These are phyloP conservation scores for Detonula confervacea DNA, from an alignment of 352 stramenopile species.

Conservation along the genomic window DNA sequence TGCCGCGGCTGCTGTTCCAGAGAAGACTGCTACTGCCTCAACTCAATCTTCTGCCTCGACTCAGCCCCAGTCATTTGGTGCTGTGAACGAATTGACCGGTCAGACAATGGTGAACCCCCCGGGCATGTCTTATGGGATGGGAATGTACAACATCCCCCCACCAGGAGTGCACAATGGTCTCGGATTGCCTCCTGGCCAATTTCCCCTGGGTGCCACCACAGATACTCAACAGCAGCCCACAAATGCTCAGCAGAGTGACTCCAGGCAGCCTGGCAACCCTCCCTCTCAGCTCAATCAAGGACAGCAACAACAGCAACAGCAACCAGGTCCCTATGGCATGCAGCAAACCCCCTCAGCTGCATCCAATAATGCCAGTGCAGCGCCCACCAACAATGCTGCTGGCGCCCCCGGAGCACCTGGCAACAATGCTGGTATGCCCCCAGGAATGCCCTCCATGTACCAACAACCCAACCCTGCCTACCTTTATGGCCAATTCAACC, in stretches of 20 bases:
- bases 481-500: conserved; percentile 74
- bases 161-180: conserved; percentile 47
- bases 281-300: conserved; percentile 29
- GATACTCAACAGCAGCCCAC: conserved; percentile 25
- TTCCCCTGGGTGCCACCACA: conserved; percentile 38
- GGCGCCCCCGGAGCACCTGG: conserved; percentile 14
- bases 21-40: conserved; percentile 25
- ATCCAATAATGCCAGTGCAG: too few species aligned
- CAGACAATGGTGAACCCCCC: conserved; percentile 43
- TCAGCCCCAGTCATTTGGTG: conserved; percentile 47
- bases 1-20: conserved; percentile 15
- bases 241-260: conserved; percentile 24
- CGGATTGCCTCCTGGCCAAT: conserved; percentile 48
- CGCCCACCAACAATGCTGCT: conserved; percentile 5
- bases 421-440: conserved; percentile 51
- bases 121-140: conserved; percentile 55
- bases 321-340: conserved; percentile 49
- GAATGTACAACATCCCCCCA: conserved; percentile 51
- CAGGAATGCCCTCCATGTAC: conserved; percentile 66
- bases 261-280: conserved; percentile 16
- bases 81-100: conserved; percentile 29
- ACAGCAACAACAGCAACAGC: conserved; percentile 28
- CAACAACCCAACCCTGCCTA: conserved; percentile 68
- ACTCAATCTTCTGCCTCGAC: conserved; percentile 34
- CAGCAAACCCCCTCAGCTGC: conserved; percentile 42